Base-by-base conservation (phyloP, 148 eudicot genomes). In the Chenopodium album region DNA sequence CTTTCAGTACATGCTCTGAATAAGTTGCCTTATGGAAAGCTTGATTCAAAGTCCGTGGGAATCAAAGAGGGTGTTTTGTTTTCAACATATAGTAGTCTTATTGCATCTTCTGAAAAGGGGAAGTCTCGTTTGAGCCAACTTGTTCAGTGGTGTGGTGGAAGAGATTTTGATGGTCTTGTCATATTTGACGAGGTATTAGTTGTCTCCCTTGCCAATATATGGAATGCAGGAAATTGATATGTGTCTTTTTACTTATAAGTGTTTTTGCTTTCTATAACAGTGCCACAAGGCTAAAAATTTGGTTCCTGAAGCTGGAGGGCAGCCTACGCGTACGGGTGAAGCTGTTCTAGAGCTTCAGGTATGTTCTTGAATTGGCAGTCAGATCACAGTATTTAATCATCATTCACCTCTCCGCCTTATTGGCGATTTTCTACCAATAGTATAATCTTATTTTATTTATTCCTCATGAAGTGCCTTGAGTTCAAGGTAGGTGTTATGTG, bases 261-360 rank as follows among this genome's bases (percentile, higher is more conserved):
- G 8, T 60, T 26, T 85, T 70, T 47, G 41, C 44, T 84, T 71
- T 82, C 79, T 31, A 68, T 81, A 84, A 78, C 89, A 97, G 99
- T 97, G 97, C 79, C 99, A 97, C 81, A 97, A 97, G 86, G 99
- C 99, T 52, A 97, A 97, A 86, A 97, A 97, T 87, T 88, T 97
- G 87, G 91, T 97, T 79, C 99, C 99, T 80, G 96, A 97, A 92
- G 97, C 98, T 81, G 99, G 99, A 74, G 87, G 94, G 63, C 95
- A 94, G 84, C 92, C 99, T 78, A 97, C 98, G 59, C 89, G 92
- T 68, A 97, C 99, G 59, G 99, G 99, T 56, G 95, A 94, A 92
- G 98, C 97, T 70, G 99, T 97, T 84, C 93, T 97, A 82, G 99
- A 92, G 79, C 92, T 97, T 82, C 99, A 97, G 99, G 98, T 93